Percentiles rank a stretch among this genome's conserved stretches.
Evolutionary conservation across 108 stramenopile genomes (phyloP).

Genomic region (Cylindrotheca closterium): DNA sequence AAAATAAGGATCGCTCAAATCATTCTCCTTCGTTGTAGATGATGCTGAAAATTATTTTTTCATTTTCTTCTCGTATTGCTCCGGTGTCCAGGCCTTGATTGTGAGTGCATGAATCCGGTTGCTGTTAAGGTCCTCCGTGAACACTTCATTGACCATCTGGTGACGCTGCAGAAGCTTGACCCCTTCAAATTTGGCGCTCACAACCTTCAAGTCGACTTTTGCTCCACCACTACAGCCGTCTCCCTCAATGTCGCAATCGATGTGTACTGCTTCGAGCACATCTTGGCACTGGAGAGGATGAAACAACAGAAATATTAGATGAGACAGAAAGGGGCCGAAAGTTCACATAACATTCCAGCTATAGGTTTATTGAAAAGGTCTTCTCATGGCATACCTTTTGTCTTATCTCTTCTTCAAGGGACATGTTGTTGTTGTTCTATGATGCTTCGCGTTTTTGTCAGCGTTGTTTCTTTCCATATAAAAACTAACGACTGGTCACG

Average conservation of each 20-base stretch:
- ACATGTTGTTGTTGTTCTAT: slow-evolving; percentile 3
- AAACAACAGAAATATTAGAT: neutral
- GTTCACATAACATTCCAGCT: neutral
- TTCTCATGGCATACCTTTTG: slow-evolving; percentile 8
- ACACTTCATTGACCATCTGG: slow-evolving; percentile 60
- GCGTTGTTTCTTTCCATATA: too few species aligned
- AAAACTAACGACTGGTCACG: too few species aligned
- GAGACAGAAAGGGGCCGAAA: neutral
- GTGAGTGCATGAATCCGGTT: slow-evolving; percentile 69
- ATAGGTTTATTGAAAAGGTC: neutral
- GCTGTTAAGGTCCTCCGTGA: slow-evolving; percentile 55
- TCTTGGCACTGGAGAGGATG: slow-evolving; percentile 7
- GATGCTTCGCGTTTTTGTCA: too few species aligned
- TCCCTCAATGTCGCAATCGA: slow-evolving; percentile 20
- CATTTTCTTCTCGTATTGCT: slow-evolving; percentile 54
- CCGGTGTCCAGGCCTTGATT: slow-evolving; percentile 77
- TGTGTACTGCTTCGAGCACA: slow-evolving; percentile 18
- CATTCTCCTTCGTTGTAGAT: too few species aligned
- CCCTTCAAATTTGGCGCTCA: slow-evolving; percentile 44
- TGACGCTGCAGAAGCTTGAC: slow-evolving; percentile 69
- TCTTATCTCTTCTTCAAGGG: slow-evolving; percentile 6
- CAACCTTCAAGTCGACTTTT: slow-evolving; percentile 30
- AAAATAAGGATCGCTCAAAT: too few species aligned
- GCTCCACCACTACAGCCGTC: slow-evolving; percentile 29
- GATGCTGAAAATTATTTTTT: slow-evolving; percentile 16